A percentile compares a stretch with the other conserved stretches of the same genome.
Evolutionary conservation across 2,329 filamentous ascomycete species (phyloP).

Genomic region (Fusarium paranaense): DNA sequence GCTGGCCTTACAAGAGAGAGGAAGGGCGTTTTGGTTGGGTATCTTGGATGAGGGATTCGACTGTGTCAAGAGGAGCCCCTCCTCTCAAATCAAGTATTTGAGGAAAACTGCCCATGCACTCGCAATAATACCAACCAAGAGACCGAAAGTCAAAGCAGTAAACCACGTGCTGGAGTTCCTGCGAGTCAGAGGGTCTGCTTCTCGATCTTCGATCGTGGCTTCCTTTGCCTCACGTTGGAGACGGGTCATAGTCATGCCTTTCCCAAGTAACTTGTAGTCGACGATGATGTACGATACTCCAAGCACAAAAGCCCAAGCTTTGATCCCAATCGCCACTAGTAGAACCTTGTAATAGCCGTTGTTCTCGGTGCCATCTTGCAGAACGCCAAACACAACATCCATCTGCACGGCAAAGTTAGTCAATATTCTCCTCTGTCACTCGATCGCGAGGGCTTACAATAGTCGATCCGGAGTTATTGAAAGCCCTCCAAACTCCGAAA

Average conservation of each 20-base stretch:
- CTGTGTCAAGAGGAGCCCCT: neutral
- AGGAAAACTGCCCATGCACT: constrained; percentile 36
- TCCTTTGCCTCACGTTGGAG: constrained; percentile 27
- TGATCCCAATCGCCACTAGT: constrained; percentile 28
- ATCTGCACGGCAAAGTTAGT: constrained; percentile 19
- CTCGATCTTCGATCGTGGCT: constrained; percentile 21
- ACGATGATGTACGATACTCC: constrained; percentile 35
- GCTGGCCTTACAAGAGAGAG: neutral
- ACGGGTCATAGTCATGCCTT: constrained; percentile 37
- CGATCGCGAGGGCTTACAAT: constrained; percentile 23
- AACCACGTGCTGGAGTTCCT: constrained; percentile 18
- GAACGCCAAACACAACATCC: constrained; percentile 38
- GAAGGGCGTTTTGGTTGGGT: neutral
- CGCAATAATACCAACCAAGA: constrained; percentile 29
- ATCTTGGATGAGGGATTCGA: neutral
- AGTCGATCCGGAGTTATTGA: constrained; percentile 39
- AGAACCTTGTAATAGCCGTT: constrained; percentile 35
- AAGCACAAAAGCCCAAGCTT: constrained; percentile 32
- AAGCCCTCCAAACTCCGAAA: constrained; percentile 38
- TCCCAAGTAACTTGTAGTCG: constrained; percentile 33
- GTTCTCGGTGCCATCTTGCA: constrained; percentile 34
- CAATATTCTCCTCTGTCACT: neutral
- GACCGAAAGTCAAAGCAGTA: constrained; percentile 1
- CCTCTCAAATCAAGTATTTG: constrained; percentile 24
- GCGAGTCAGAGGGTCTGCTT: constrained; percentile 32